Evolutionary conservation across 1,284 basidiomycete genomes (phyloP).

Genomic region (Paramarasmius palmivorus): DNA sequence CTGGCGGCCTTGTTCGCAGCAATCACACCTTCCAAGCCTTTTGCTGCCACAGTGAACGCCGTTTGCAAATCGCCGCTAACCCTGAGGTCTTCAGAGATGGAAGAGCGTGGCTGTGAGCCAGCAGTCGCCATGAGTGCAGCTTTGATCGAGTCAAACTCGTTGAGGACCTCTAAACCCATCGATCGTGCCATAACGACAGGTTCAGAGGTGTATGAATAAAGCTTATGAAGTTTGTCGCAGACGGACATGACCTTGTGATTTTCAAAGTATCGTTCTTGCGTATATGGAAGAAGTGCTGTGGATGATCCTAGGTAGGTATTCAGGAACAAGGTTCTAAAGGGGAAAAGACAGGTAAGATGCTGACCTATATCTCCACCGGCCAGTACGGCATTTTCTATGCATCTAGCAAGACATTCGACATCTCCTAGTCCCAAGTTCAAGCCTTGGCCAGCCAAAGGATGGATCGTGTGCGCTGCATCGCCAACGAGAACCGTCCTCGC

Average conservation of each 20-base stretch:
- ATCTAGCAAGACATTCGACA: constrained; percentile 67
- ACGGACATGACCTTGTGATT: constrained; percentile 86
- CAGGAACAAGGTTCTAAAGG: too few relatives aligned
- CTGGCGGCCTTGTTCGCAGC: constrained; percentile 16
- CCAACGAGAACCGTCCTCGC: constrained; percentile 87
- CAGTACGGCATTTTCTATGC: constrained; percentile 56
- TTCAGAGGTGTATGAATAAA: constrained; percentile 69
- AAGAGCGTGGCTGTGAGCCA: constrained; percentile 43
- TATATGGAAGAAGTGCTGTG: constrained; percentile 76
- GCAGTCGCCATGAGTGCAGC: constrained; percentile 81
- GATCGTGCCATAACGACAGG: constrained; percentile 86
- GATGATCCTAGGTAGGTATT: constrained; percentile 59
- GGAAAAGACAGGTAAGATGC: constrained; percentile 22
- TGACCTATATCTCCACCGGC: constrained; percentile 81
- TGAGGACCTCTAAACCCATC: constrained; percentile 86
- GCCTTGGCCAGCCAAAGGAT: constrained; percentile 97
- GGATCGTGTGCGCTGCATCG: constrained; percentile 94
- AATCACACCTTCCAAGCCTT: constrained; percentile 15
- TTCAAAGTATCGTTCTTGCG: constrained; percentile 77
- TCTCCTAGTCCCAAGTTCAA: constrained; percentile 93
- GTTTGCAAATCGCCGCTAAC: constrained; percentile 4
- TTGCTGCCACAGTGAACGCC: constrained; percentile 18
- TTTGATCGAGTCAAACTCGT: constrained; percentile 85
- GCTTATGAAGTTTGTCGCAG: constrained; percentile 86
- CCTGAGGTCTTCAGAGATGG: constrained; percentile 8